A percentile compares a stretch with the other conserved stretches of the same genome.
Evolutionary conservation across 148 eudicot species (phyloP).

Genomic region (Hydrangea macrophylla): DNA sequence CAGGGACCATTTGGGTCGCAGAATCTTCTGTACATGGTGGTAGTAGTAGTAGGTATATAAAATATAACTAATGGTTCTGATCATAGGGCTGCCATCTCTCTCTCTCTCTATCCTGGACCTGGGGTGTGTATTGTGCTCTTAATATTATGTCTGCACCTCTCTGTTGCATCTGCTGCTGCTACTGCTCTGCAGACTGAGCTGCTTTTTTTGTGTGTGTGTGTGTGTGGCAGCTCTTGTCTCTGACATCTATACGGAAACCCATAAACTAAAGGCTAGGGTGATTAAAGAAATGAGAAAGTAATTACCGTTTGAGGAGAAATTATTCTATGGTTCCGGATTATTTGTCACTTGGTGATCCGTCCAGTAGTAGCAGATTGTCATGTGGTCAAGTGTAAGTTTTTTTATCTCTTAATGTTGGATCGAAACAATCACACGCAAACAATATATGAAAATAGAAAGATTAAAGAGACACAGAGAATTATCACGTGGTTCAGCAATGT

Average conservation of each 20-base stretch:
- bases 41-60: no score
- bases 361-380: no score
- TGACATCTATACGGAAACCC: constrained; percentile 75
- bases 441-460: no score
- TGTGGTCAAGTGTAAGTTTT: no score
- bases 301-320: background rate
- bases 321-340: background rate
- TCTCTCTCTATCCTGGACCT: constrained; percentile 21
- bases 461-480: no score
- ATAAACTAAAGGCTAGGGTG: constrained; percentile 25
- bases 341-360: no score
- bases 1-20: constrained; percentile 66
- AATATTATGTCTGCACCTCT: constrained; percentile 44
- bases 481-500: no score
- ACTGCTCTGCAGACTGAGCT: constrained; percentile 31
- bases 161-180: constrained; percentile 44
- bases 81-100: constrained; percentile 19
- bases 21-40: constrained; percentile 80
- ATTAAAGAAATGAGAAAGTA: background rate
- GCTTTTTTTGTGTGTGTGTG: no score
- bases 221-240: constrained; percentile 80
- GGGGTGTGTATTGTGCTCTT: constrained; percentile 5
- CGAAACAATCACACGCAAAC: no score
- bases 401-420: no score
- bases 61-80: constrained; percentile 74